A percentile compares a stretch with the other conserved stretches of the same genome.
phyloP scores from a whole-genome alignment of 2,329 filamentous ascomycete species.

The Stachybotrys chlorohalonatus region DNA sequence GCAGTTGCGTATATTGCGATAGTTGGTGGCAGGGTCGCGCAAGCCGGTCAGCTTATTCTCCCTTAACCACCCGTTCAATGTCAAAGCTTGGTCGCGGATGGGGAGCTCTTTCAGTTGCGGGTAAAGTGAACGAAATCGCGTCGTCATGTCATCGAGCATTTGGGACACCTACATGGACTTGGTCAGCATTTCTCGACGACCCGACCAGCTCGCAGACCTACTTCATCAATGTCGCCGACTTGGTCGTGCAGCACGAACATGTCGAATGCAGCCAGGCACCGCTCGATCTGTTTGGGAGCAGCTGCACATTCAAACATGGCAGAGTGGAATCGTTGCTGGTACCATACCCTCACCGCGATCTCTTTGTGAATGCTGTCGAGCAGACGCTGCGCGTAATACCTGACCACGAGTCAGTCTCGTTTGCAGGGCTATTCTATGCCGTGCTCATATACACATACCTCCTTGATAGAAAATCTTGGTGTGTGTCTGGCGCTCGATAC shows the following conservation, averaged over 20 bases:
- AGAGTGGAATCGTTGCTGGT: conserved; percentile 14
- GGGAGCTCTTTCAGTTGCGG: conserved; percentile 46
- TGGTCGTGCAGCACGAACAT: conserved; percentile 74
- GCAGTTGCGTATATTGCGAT: conserved; percentile 76
- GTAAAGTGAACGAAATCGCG: conserved; percentile 42
- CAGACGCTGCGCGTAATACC: conserved; percentile 66
- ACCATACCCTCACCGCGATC: conserved; percentile 73
- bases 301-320: neutral
- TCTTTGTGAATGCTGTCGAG: conserved; percentile 74
- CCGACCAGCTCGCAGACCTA: conserved; percentile 22
- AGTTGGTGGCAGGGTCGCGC: conserved; percentile 53
- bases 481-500: conserved; percentile 46
- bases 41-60: conserved; percentile 61
- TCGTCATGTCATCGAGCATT: conserved; percentile 57
- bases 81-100: conserved; percentile 58
- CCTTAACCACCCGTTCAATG: conserved; percentile 62
- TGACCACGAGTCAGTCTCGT: conserved; percentile 18
- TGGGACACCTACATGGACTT: conserved; percentile 39
- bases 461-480: conserved; percentile 68
- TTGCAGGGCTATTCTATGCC: neutral
- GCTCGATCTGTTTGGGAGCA: neutral
- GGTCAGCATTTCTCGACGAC: neutral
- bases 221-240: conserved; percentile 65
- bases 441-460: conserved; percentile 29
- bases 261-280: conserved; percentile 66